Conservation (phyloP, 768 basidiomycete species). For the Lenzites betulinus region DNA sequence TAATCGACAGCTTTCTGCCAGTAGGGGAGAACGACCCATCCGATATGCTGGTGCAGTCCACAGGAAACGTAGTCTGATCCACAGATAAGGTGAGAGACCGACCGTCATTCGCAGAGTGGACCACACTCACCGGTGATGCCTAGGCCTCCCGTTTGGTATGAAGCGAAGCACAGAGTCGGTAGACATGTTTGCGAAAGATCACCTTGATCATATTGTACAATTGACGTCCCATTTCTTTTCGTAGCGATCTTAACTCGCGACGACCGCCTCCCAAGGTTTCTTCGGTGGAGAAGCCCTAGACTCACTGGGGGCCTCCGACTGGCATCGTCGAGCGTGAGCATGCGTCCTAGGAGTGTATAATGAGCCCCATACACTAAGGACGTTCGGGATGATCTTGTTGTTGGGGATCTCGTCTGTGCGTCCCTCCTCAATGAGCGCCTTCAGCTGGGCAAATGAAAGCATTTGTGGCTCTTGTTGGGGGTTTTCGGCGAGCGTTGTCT, state of each 20-base stretch:
- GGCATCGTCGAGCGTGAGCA: conserved; percentile 3
- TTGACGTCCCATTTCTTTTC: background rate
- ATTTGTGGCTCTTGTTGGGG: conserved; percentile 39
- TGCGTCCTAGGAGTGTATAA: background rate
- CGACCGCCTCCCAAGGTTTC: conserved; percentile 72
- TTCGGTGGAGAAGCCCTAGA: conserved; percentile 51
- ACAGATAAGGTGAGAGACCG: too few species aligned
- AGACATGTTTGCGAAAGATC: too few species aligned
- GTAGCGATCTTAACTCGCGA: background rate
- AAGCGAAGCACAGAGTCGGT: too few species aligned
- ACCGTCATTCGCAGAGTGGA: too few species aligned
- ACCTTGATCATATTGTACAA: background rate
- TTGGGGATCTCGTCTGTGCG: conserved; percentile 75
- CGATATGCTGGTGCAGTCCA: too few species aligned
- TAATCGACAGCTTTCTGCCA: background rate
- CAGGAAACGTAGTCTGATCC: too few species aligned
- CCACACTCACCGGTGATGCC: too few species aligned
- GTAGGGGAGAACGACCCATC: background rate
- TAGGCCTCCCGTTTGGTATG: too few species aligned
- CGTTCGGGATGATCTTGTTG: conserved; percentile 71
- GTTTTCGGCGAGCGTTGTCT: background rate
- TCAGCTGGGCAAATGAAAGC: conserved; percentile 68
- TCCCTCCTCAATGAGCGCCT: conserved; percentile 70
- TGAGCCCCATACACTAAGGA: conserved; percentile 51
- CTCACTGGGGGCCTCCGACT: conserved; percentile 60